Evolutionary conservation across 2,329 filamentous ascomycete genomes (phyloP).

Genomic region (Xylaria sp.): DNA sequence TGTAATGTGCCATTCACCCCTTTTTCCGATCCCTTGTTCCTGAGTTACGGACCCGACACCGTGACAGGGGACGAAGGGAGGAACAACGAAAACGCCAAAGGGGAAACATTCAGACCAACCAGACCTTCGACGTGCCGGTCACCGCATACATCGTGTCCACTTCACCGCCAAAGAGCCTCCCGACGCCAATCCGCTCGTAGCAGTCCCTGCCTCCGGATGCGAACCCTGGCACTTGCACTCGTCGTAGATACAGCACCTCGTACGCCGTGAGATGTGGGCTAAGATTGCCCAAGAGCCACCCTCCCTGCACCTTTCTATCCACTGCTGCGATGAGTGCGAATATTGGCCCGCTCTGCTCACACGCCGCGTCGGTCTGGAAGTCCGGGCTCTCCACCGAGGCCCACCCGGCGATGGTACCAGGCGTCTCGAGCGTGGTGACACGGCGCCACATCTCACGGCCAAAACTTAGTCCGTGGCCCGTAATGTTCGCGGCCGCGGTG

Average conservation of each 20-base stretch:
- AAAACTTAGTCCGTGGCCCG: slow-evolving; percentile 4
- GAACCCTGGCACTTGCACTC: slow-evolving; percentile 14
- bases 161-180: slow-evolving; percentile 32
- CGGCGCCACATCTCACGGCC: slow-evolving; percentile 26
- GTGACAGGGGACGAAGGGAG: slow-evolving; percentile 10
- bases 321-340: slow-evolving; percentile 20
- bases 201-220: slow-evolving; percentile 18
- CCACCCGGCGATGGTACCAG: slow-evolving; percentile 26
- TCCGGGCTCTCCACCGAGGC: slow-evolving; percentile 21
- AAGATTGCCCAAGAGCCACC: slow-evolving; percentile 22
- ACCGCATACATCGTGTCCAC: slow-evolving; percentile 25
- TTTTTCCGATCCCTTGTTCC: slow-evolving; percentile 6
- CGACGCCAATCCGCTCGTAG: slow-evolving; percentile 34
- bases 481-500: slow-evolving; percentile 15
- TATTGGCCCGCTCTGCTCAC: not conserved
- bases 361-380: slow-evolving; percentile 20
- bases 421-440: slow-evolving; percentile 9
- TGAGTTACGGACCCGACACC: slow-evolving; percentile 6
- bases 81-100: not conserved
- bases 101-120: slow-evolving; percentile 26
- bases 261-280: slow-evolving; percentile 28
- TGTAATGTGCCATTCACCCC: slow-evolving; percentile 20
- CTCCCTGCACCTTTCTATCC: slow-evolving; percentile 15
- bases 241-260: slow-evolving; percentile 23
- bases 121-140: slow-evolving; percentile 21